Evolutionary conservation across 2,329 filamentous ascomycete genomes (phyloP).

Genomic region (Emmonsia crescens): DNA sequence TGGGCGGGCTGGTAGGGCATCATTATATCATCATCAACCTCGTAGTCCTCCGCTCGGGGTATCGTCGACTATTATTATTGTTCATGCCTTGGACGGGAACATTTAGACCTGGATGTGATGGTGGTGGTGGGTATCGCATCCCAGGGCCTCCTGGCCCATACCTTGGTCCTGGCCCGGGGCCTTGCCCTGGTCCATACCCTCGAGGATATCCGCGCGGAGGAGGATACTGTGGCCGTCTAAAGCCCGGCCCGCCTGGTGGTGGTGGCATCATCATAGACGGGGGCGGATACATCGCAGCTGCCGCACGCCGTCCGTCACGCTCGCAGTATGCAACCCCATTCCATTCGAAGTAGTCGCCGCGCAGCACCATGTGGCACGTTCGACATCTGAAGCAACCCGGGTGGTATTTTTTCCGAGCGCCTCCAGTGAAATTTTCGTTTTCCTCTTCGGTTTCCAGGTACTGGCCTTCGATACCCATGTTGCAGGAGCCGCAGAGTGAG

Average conservation of each 20-base stretch:
- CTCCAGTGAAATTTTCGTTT: neutral
- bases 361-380: constrained; percentile 58
- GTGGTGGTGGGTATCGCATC: constrained; percentile 1
- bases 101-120: constrained; percentile 1
- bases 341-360: constrained; percentile 86
- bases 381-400: constrained; percentile 74
- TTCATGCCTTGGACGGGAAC: neutral
- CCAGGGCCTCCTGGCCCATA: constrained; percentile 2
- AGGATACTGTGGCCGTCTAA: constrained; percentile 8
- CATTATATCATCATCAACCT: constrained; percentile 39
- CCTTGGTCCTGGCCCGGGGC: constrained; percentile 17
- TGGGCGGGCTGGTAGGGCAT: neutral
- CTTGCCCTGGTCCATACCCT: constrained; percentile 14
- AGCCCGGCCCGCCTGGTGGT: constrained; percentile 12
- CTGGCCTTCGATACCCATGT: constrained; percentile 80
- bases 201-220: constrained; percentile 9
- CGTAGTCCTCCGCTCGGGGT: constrained; percentile 40
- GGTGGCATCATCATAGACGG: constrained; percentile 22
- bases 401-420: constrained; percentile 60
- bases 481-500: constrained; percentile 70
- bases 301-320: constrained; percentile 61
- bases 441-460: constrained; percentile 67
- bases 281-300: constrained; percentile 29
- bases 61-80: constrained; percentile 26
- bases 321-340: constrained; percentile 74